phyloP scores from a whole-genome alignment of 1,139 yeast genomes.

The Starmera stellimalicola region DNA sequence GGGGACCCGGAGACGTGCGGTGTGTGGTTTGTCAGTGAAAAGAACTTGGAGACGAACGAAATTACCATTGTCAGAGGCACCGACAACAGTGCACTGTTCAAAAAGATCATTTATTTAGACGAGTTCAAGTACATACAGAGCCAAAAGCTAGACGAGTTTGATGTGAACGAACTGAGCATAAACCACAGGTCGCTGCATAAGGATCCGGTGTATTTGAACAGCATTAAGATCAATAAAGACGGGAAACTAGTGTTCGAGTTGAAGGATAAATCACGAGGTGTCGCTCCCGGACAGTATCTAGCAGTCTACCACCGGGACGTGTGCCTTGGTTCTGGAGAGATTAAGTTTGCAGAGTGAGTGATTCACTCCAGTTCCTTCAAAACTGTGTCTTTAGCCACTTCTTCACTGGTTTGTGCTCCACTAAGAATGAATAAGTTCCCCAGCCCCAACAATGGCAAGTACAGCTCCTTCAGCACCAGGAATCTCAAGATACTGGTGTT shows the following conservation, averaged over 20 bases:
- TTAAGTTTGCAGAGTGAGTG: constrained; percentile 16
- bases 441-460: no score
- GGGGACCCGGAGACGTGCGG: constrained; percentile 70
- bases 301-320: constrained; percentile 61
- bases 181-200: constrained; percentile 66
- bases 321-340: constrained; percentile 73
- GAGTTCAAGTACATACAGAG: constrained; percentile 13
- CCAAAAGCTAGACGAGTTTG: constrained; percentile 5
- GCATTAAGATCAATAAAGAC: constrained; percentile 11
- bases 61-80: constrained; percentile 70
- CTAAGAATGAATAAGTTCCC: no score
- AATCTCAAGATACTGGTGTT: no score
- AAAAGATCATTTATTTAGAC: constrained; percentile 31
- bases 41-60: constrained; percentile 53
- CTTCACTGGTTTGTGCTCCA: no score
- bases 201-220: constrained; percentile 28
- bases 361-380: no score
- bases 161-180: constrained; percentile 26
- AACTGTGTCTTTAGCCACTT: no score
- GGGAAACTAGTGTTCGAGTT: constrained; percentile 27
- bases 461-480: no score
- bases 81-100: constrained; percentile 51
- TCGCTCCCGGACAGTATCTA: constrained; percentile 85
- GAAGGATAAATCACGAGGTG: constrained; percentile 46
- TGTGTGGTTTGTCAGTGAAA: constrained; percentile 78